Evolutionary conservation across 257 asterid genomes (phyloP), one percentile per base, ranked within the genome.

Genomic region (Cordia subcordata): DNA sequence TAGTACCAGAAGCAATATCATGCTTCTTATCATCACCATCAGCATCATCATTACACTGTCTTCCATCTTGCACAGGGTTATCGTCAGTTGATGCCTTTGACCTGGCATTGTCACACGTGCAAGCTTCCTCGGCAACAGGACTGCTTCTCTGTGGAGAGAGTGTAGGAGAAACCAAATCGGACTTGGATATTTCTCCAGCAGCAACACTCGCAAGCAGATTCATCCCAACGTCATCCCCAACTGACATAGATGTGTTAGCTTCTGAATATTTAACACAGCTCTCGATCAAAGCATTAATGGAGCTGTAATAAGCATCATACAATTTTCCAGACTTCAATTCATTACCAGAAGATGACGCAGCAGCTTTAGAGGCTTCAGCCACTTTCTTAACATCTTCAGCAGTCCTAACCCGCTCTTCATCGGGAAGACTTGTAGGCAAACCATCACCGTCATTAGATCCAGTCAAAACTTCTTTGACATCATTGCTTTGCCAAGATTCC

Each of bases 141-240:
- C 67, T 70, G 57, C 69, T 75, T 44, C 71, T 71, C 67, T 79
- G 94, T 5, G 79, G 65, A 67, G 94, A 78, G 74, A 63, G 74
- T 37, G 79, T 46, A 17, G 93, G 93, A 11, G 95, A 81, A 60
- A 62, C 71, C 68, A 69, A 53, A 13, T 76, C 76, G 44, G 92
- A 80, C 64, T 75, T 79, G 37, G 86, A 82, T 55, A 91, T 77
- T 78, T 88, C 95, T 57, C 93, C 90, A 40, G 98, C 67, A 66
- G 98, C 98, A 65, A 91, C 98, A 75, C 90, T 91, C 46, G 98
- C 98, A 66, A 91, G 98, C 61, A 91, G 84, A 68, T 91, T 91
- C 92, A 91, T 91, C 38, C 96, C 96, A 57, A 78, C 81, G 67
- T 87, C 96, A 78, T 92, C 98, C 35, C 78, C 90, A 12, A 79